Evolutionary conservation across 106 monocot genomes (phyloP).

Genomic region (Dendrobium nobile): DNA sequence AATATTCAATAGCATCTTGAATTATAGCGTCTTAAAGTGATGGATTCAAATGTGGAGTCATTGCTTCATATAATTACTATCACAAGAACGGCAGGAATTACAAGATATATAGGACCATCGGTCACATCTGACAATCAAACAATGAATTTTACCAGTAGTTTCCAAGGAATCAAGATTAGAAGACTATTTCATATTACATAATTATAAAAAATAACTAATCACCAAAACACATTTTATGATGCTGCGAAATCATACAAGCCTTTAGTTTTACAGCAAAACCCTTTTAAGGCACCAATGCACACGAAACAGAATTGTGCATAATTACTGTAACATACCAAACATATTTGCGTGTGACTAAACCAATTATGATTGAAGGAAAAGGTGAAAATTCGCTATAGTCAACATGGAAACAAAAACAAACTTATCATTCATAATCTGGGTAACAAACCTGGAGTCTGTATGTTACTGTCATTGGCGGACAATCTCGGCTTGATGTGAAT

Average conservation of each 20-base stretch:
- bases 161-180: no score
- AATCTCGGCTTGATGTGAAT: conserved; percentile 50
- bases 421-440: background rate
- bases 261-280: background rate
- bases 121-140: no score
- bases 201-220: no score
- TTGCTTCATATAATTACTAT: no score
- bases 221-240: no score
- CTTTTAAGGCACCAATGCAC: background rate
- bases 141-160: no score
- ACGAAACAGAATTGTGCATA: background rate
- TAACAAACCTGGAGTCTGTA: conserved; percentile 92
- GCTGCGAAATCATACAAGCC: background rate
- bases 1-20: background rate
- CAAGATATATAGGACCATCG: no score
- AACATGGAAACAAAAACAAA: background rate
- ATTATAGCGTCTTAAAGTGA: no score
- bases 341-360: background rate
- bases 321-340: background rate
- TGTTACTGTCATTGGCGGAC: conserved; percentile 92
- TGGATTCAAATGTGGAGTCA: no score
- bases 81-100: no score
- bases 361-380: background rate
- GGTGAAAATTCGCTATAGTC: background rate
- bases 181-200: no score